Conservation (phyloP, 2,329 filamentous ascomycete genomes). For the Cladosporium colombiae region DNA sequence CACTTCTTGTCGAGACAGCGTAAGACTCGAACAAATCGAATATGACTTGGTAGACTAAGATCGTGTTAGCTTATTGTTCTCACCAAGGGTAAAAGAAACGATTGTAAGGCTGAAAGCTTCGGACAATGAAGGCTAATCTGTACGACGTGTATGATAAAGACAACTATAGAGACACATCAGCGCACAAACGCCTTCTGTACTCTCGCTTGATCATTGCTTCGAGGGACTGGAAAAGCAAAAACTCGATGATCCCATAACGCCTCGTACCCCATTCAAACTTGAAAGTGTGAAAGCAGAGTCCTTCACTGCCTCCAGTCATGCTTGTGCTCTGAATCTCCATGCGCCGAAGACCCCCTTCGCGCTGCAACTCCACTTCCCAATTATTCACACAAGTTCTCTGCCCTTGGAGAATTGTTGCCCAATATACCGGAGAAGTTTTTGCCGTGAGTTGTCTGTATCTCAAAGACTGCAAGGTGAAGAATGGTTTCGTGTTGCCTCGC, state of each 20-base stretch:
- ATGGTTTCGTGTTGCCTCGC: not conserved
- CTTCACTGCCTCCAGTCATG: not conserved
- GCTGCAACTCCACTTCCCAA: not conserved
- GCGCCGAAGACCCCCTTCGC: not conserved
- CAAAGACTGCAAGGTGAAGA: not conserved
- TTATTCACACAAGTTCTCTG: not conserved
- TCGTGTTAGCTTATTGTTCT: not conserved
- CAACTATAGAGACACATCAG: not conserved
- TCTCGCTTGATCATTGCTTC: not conserved
- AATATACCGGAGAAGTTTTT: too few species aligned
- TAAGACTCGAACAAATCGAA: not conserved
- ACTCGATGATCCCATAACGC: not conserved
- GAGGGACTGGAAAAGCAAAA: not conserved
- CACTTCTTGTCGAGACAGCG: not conserved
- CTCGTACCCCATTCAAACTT: not conserved
- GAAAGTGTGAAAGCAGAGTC: not conserved
- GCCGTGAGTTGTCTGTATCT: not conserved
- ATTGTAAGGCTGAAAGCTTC: not conserved
- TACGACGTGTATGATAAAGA: not conserved
- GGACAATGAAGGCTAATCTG: not conserved
- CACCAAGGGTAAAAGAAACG: not conserved
- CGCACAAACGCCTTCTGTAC: not conserved
- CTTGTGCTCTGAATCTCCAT: not conserved
- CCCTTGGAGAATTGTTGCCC: not conserved
- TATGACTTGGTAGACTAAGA: not conserved